Evolutionary conservation across 176 grass and related monocot species (phyloP).

Genomic region (Eleusine indica): DNA sequence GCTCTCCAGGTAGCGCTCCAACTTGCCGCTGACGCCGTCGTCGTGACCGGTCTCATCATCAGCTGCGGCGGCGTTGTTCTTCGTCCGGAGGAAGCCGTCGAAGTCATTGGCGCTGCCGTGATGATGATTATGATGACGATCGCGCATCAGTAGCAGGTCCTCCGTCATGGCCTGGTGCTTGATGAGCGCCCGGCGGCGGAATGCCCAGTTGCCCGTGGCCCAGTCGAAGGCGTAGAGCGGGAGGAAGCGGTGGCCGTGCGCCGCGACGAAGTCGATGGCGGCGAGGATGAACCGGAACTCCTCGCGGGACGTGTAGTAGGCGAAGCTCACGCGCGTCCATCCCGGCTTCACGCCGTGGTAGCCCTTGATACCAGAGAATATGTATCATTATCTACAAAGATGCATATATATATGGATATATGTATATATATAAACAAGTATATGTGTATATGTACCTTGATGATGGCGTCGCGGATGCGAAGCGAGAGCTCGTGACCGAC

Average conservation of each 20-base stretch:
- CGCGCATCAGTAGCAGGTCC: conserved; percentile 23
- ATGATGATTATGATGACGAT: too few species aligned
- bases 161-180: conserved; percentile 48
- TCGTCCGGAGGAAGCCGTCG: background rate
- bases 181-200: conserved; percentile 47
- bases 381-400: too few species aligned
- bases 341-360: conserved; percentile 81
- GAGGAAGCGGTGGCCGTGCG: conserved; percentile 76
- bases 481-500: conserved; percentile 59
- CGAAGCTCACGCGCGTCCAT: conserved; percentile 84
- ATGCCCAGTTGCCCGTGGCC: conserved; percentile 72
- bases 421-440: too few species aligned
- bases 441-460: background rate
- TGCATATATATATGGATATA: too few species aligned
- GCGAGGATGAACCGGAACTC: conserved; percentile 68
- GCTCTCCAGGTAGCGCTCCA: conserved; percentile 35
- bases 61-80: background rate
- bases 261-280: conserved; percentile 70
- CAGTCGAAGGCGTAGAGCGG: conserved; percentile 75
- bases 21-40: background rate
- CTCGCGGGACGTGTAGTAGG: conserved; percentile 67
- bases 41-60: background rate
- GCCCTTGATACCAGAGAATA: conserved; percentile 16
- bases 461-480: conserved; percentile 59
- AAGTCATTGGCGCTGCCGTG: background rate